Base-by-base conservation (phyloP, 768 basidiomycete genomes). In the Pholiota molesta region DNA sequence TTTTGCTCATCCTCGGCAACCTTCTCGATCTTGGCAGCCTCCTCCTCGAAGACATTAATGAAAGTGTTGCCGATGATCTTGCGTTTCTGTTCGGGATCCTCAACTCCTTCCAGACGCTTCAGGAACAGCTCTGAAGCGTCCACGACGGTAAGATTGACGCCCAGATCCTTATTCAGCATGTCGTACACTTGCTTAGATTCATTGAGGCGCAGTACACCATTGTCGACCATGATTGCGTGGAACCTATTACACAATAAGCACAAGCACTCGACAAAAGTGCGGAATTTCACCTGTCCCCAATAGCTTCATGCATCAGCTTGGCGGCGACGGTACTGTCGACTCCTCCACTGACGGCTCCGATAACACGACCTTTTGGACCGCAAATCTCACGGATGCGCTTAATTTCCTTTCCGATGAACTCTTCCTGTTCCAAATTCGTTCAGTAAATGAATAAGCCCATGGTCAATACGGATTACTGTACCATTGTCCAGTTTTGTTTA, bases 141-240 rank as follows among this genome's bases (percentile, higher is more conserved):
- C 31, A 98, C 88, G 58, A 99, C 93, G 5, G 94, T 95, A 62
- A 99, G 84, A 78, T 96, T 99, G 66, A 99, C 94, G 51, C 97
- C 97, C 59, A 99, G 88, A 70, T 99, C 86, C 71, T 86, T 86
- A 75, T 90, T 93, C 55, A 99, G 84, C 95, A 97, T 98, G 68
- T 90, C 86, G 75, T 97, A 75, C 16, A 99, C 97, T 74, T 97
- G 95, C 57, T 84, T 72, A 10, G 89, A 95, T 74, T 99, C 97
- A 71, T 98, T 90, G 66, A 91, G 76, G 56, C 97, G 92, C 11
- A 99, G 83, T 29, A 99, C 97, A 60, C 97, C 97, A 71, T 99
- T 99, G 77, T 99, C 97, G 47, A 99, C 97, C 95, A 99, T 96
- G 78, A 99, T 97, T 10, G 96, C 97, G 71, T 97, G 97, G 83